Base-by-base conservation (phyloP, 2,329 filamentous ascomycete species). In the Cercospora nicotianae region DNA sequence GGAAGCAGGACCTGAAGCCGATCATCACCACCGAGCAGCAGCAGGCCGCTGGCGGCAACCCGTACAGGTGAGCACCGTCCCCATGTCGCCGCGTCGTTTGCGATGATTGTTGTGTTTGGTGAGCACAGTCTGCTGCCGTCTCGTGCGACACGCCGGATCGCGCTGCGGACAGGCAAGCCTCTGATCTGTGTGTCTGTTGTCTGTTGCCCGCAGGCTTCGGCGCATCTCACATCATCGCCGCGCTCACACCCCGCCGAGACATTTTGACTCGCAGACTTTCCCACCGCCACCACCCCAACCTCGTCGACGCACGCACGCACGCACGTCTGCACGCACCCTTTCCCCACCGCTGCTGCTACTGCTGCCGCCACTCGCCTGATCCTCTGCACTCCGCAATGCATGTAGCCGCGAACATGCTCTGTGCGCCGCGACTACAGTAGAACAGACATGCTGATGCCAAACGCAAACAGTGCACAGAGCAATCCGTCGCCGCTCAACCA, bases 1-100 rank as follows among this genome's bases (percentile, higher is more conserved):
- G 90, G 83, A 92, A 92, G 85, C 86, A 85, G 64, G 82, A 84
- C 71, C 81, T 91, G 73, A 91, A 91, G 81, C 90, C 90, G 75
- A 92, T 92, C 77, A 90, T 92, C 80, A 92, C 90, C 48, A 90
- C 86, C 68, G 89, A 91, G 75, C 75, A 82, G 79, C 79, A 83
- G 64, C 66, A 68, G 31, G 55, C 55, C 39, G 63, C 57, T 12
- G 63, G 63, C 39, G 57, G 63, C 18, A 60, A 59, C 28, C 55
- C 63, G 36, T 18, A 65, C 63, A 65, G 63, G 63, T 65, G 63
- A 65, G 63, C 36, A 42, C n/a, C n/a, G 12, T 39, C 9, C 33
- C 33, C 59, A 33, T 28, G 59, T 48, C 39, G 28, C 58, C 33
- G 36, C 45, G 42, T 26, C 20, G 18, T 51, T 26, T 51, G 45